A percentile compares a stretch with the other conserved stretches of the same genome.
phyloP scores from a whole-genome alignment of 768 basidiomycete species.

The Lanmaoa pseudosensibilis region DNA sequence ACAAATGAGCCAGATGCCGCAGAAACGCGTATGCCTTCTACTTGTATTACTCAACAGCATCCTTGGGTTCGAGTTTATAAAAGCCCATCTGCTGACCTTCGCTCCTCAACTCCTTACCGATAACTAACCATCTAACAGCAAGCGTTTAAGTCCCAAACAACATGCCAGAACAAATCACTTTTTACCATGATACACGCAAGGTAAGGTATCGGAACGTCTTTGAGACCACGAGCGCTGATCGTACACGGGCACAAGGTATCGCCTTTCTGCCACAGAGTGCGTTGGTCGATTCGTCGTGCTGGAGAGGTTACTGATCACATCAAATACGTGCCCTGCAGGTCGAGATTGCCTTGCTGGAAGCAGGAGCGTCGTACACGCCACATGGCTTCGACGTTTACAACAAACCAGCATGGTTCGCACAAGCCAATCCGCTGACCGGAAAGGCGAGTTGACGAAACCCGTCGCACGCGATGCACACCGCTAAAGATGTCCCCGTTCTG shows the following conservation, averaged over 20 bases:
- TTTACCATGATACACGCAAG: conserved; percentile 40
- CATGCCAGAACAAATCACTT: conserved; percentile 37
- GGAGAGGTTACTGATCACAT: neutral
- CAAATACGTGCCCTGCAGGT: conserved; percentile 35
- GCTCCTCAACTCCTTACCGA: neutral
- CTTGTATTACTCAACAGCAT: neutral
- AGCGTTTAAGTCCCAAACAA: neutral
- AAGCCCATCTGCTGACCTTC: neutral
- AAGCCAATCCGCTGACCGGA: conserved; percentile 57
- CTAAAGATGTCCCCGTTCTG: neutral
- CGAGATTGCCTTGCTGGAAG: conserved; percentile 59
- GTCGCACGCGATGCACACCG: neutral
- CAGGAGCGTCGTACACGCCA: conserved; percentile 45
- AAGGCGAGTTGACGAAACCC: conserved; percentile 43
- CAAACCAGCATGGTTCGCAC: conserved; percentile 68
- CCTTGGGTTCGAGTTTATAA: neutral
- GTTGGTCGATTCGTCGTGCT: conserved; percentile 5
- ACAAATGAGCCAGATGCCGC: no score
- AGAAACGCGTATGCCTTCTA: no score
- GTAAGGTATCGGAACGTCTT: conserved; percentile 24
- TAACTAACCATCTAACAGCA: neutral
- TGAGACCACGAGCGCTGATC: neutral
- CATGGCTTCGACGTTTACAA: conserved; percentile 57
- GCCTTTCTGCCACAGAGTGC: conserved; percentile 54
- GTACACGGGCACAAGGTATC: conserved; percentile 40